Evolutionary conservation across 2,329 filamentous ascomycete genomes (phyloP), one percentile per base, ranked within the genome.

Genomic region (Alternaria tenuissima): DNA sequence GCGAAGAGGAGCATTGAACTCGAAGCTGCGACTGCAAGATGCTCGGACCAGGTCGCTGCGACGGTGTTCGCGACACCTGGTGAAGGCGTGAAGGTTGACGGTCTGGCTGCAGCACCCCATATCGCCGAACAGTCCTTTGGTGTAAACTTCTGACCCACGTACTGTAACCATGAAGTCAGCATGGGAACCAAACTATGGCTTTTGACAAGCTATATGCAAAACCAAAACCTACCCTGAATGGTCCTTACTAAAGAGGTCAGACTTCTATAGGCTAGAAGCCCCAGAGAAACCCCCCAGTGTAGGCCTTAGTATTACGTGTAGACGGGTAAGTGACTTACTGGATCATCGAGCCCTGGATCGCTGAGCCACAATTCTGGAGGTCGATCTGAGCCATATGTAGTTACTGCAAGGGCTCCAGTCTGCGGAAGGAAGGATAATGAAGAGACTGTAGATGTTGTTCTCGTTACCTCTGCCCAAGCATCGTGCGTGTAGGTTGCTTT

Each of bases 11-110:
- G 59, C 7, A 78, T 55, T 3, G 67, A 66, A 9, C 52, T 64
- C 3, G 70, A 74, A 11, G 70, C 73, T 8, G 72, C 78, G 30
- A 76, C 66, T 14, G 73, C 78, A 26, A 79, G 60, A n/a, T 65
- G 63, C 34, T 78, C 75, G 1, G 64, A 66, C 2, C 66, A 53
- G 18, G 62, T 55, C n/a, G 65, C 66, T 43, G 73, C 63, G 5
- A 71, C 49, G 26, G 43, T 70, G 36, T 64, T 65, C 18, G 53
- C 53, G 18, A 57, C 47, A 22, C 41, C 48, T 16, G 56, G 48
- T 49, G 54, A 63, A 30, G 60, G 26, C 41, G 59, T 59, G 52
- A 67, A 69, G 32, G 51, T 59, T 0, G 46, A 42, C 12, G 72
- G 72, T 47, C 70, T 69, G 3, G 73, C 66, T 8, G 69, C 64